Evolutionary conservation across 2,329 filamentous ascomycete species (phyloP), one percentile per base, ranked within the genome.

Genomic region (Lasiodiplodia sp.): DNA sequence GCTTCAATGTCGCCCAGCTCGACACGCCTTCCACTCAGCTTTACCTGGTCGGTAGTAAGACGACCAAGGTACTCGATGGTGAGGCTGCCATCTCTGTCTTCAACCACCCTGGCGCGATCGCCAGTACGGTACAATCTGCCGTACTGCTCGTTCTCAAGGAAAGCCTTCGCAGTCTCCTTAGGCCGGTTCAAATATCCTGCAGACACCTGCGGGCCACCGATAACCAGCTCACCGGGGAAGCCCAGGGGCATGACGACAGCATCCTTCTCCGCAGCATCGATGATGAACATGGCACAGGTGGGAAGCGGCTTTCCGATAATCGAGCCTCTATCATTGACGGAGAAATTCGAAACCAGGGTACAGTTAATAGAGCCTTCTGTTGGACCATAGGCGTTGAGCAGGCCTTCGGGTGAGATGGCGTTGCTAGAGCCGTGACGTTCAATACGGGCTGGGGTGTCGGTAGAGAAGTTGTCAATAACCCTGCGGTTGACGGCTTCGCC

Each of bases 331-430:
- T 93, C 88, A 0, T 82, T 79, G 0, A 73, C 72, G 0, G 81
- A 79, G 76, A 95, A 89, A 52, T 86, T 83, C 11, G 83, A 79
- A 69, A 90, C 90, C 10, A 95, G 86, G 0, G 91, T 93, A 79
- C 92, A 96, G 23, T 97, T 94, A 72, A 97, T 96, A 1, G 93
- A 96, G 0, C 91, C 93, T 78, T 96, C 94, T 0, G 91, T 93
- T 0, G 93, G 92, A 0, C 93, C 93, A 71, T 97, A 97, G 0
- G 89, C 93, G 82, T 96, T 91, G 76, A 90, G 93, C 0, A 97
- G 83, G 14, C 89, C 86, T 51, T 82, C 84, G 0, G 84, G 84
- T 28, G 85, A n/a, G 18, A 25, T 21, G 12, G 12, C 31, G 4
- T 47, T 34, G 49, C 28, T 52, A 14, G 23, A 44, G 85, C 94